Conservation (phyloP, 2,329 filamentous ascomycete genomes). For the Aspergillus fumigatus region DNA sequence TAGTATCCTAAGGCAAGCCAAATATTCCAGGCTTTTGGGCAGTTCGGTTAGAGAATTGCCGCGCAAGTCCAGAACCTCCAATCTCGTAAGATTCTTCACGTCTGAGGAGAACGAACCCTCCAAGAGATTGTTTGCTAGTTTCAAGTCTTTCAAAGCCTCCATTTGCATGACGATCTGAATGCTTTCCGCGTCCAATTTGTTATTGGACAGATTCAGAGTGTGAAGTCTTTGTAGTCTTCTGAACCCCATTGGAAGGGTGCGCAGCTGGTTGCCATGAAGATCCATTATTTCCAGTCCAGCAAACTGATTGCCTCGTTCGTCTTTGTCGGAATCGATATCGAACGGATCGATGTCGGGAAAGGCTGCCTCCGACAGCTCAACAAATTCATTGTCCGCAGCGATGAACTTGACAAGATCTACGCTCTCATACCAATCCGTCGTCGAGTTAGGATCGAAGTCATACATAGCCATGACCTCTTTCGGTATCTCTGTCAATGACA, state of each 20-base stretch:
- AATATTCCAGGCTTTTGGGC: conserved; percentile 61
- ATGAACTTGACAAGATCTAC: conserved; percentile 82
- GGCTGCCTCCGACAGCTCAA: conserved; percentile 64
- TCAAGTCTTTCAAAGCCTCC: conserved; percentile 68
- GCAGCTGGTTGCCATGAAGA: conserved; percentile 77
- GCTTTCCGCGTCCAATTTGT: conserved; percentile 68
- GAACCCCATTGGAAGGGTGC: conserved; percentile 68
- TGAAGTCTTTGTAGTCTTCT: conserved; percentile 69
- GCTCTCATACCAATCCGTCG: conserved; percentile 79
- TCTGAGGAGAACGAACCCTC: conserved; percentile 61
- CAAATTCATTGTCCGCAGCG: conserved; percentile 85
- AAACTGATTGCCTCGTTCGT: conserved; percentile 69
- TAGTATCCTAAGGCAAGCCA: conserved; percentile 67
- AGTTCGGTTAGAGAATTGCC: conserved; percentile 72
- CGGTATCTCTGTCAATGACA: conserved; percentile 75
- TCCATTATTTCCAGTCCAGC: conserved; percentile 76
- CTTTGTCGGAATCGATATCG: conserved; percentile 59
- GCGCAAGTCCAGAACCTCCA: conserved; percentile 79
- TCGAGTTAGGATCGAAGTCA: conserved; percentile 63
- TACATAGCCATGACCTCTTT: conserved; percentile 87
- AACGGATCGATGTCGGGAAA: conserved; percentile 68
- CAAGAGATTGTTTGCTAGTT: conserved; percentile 72
- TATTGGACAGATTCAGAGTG: conserved; percentile 78
- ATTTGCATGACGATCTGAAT: conserved; percentile 73
- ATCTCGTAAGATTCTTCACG: conserved; percentile 60